These are phyloP conservation scores for Botryobasidium botryosum DNA, from an alignment of 768 basidiomycete species.

Conservation along the genomic window DNA sequence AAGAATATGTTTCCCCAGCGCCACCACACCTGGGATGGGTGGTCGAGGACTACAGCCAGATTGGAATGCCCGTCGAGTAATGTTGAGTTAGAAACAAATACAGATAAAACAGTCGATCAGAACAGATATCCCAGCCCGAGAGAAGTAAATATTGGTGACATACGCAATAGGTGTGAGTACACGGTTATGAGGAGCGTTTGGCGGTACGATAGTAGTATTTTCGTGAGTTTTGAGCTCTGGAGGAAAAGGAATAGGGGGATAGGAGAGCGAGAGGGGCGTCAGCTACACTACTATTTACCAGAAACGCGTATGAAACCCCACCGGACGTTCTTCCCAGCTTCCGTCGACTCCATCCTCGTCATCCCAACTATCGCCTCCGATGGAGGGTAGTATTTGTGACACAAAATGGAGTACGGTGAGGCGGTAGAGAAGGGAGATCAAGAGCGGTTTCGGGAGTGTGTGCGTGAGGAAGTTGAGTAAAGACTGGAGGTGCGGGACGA, in stretches of 20 bases:
- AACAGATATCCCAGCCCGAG: neutral
- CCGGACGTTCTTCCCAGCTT: conserved; percentile 60
- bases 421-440: conserved; percentile 57
- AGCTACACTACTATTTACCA: no score
- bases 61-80: conserved; percentile 2
- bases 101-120: neutral
- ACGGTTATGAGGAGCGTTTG: conserved; percentile 75
- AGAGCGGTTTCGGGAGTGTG: conserved; percentile 70
- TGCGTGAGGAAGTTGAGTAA: conserved; percentile 68
- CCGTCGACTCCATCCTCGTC: conserved; percentile 42
- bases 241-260: conserved; percentile 1
- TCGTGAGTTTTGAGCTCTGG: conserved; percentile 62
- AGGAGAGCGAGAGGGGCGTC: neutral
- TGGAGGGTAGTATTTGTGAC: conserved; percentile 67
- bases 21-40: conserved; percentile 88
- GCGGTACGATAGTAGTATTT: conserved; percentile 61
- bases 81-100: neutral
- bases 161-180: conserved; percentile 72
- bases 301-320: conserved; percentile 20
- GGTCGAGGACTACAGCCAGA: conserved; percentile 82
- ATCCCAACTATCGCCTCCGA: conserved; percentile 69
- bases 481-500: conserved; percentile 65
- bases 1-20: conserved; percentile 84
- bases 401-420: conserved; percentile 67
- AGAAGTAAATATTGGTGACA: conserved; percentile 18